These are phyloP conservation scores for Coccomyxa sp. DNA, from an alignment of 139 green algal species.

Conservation along the genomic window DNA sequence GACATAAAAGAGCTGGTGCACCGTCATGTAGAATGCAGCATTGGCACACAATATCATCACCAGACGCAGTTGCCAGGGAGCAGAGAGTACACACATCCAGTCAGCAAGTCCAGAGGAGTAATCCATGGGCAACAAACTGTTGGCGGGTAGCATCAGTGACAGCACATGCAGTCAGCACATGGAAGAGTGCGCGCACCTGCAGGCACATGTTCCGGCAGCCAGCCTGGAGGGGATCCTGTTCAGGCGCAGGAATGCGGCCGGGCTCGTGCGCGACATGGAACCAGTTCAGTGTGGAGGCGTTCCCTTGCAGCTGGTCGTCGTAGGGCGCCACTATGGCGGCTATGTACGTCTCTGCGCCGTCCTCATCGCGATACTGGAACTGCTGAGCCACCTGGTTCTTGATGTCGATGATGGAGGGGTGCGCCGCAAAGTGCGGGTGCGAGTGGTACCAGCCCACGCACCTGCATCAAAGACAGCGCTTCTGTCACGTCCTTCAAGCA, in stretches of 20 bases:
- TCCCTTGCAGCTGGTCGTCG: constrained; percentile 20
- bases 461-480: constrained; percentile 6
- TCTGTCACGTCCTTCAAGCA: too few species aligned
- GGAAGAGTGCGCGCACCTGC: constrained; percentile 1
- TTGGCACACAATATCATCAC: too few species aligned
- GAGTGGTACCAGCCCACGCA: constrained; percentile 74
- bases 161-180: too few species aligned
- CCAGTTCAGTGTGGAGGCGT: constrained; percentile 48
- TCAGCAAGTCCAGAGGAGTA: too few species aligned
- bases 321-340: constrained; percentile 75
- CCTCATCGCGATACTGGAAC: background rate
- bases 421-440: constrained; percentile 57
- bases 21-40: too few species aligned
- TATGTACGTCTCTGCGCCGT: constrained; percentile 39
- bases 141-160: too few species aligned
- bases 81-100: too few species aligned
- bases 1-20: too few species aligned
- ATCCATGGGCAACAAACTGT: too few species aligned
- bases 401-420: constrained; percentile 66
- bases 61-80: too few species aligned
- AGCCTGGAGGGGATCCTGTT: constrained; percentile 25
- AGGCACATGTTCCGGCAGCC: constrained; percentile 37
- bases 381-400: constrained; percentile 47
- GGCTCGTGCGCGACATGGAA: constrained; percentile 57
- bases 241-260: constrained; percentile 4